Percentiles rank a stretch among this genome's conserved stretches.
Evolutionary conservation across 2,329 filamentous ascomycete genomes (phyloP).

Genomic region (Chalaropsis ovoidea): DNA sequence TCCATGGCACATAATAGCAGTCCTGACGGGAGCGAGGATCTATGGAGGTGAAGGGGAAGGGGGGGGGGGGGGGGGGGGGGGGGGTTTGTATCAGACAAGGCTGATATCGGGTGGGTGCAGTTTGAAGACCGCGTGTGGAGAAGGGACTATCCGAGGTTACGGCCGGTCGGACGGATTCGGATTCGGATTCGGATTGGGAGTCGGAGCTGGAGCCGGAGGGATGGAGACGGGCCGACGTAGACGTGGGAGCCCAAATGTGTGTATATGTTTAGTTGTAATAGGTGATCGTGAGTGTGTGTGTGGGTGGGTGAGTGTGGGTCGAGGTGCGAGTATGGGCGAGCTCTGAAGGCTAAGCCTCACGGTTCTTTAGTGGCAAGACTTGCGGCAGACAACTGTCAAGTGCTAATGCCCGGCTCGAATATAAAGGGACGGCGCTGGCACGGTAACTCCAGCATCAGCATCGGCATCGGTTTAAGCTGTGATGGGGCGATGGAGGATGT

Average conservation of each 20-base stretch:
- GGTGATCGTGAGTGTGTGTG: no score
- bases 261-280: no score
- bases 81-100: background rate
- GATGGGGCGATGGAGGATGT: background rate
- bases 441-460: constrained; percentile 24
- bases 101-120: background rate
- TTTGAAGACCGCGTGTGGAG: no score
- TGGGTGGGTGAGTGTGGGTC: no score
- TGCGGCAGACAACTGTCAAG: constrained; percentile 19
- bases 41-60: background rate
- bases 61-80: background rate
- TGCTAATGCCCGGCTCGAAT: constrained; percentile 23
- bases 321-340: background rate
- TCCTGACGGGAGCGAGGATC: constrained; percentile 8
- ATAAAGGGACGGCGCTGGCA: constrained; percentile 23
- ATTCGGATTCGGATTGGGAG: no score
- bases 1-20: constrained; percentile 26
- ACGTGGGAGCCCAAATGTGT: no score
- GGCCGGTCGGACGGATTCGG: no score
- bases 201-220: no score
- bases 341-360: background rate
- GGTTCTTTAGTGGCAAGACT: background rate
- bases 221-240: no score
- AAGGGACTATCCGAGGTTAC: no score
- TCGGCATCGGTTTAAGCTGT: constrained; percentile 14